Conservation (phyloP, 371 early-diverging fungal species). For the Circinella umbellata region DNA sequence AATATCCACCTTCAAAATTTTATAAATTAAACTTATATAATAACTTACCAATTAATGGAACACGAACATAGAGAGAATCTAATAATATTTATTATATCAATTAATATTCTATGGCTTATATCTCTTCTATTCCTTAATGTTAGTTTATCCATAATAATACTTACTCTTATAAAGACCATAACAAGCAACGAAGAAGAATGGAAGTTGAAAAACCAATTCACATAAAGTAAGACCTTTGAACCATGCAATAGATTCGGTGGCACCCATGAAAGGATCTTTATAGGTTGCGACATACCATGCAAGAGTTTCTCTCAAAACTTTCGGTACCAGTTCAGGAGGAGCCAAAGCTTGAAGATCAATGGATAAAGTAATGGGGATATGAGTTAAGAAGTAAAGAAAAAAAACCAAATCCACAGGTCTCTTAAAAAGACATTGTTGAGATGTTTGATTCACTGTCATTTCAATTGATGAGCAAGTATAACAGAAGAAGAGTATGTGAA, state of each 20-base stretch:
- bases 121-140: no score
- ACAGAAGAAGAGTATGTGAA: background rate
- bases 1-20: no score
- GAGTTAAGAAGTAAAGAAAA: slow-evolving; percentile 61
- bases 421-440: slow-evolving; percentile 16
- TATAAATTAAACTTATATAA: no score
- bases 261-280: slow-evolving; percentile 66
- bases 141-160: background rate
- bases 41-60: slow-evolving; percentile 46
- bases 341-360: slow-evolving; percentile 57
- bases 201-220: slow-evolving; percentile 69
- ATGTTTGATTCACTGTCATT: background rate
- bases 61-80: slow-evolving; percentile 40
- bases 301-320: slow-evolving; percentile 38
- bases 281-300: slow-evolving; percentile 40
- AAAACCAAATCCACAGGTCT: slow-evolving; percentile 57
- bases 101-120: no score
- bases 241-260: slow-evolving; percentile 49
- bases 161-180: slow-evolving; percentile 53
- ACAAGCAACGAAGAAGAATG: slow-evolving; percentile 68
- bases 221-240: slow-evolving; percentile 55
- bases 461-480: background rate
- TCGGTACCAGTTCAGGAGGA: slow-evolving; percentile 43
- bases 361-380: slow-evolving; percentile 62
- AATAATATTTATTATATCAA: background rate